These are phyloP conservation scores for Triticum dicoccoides DNA, from an alignment of 176 grass and related monocot genomes.

Conservation along the genomic window DNA sequence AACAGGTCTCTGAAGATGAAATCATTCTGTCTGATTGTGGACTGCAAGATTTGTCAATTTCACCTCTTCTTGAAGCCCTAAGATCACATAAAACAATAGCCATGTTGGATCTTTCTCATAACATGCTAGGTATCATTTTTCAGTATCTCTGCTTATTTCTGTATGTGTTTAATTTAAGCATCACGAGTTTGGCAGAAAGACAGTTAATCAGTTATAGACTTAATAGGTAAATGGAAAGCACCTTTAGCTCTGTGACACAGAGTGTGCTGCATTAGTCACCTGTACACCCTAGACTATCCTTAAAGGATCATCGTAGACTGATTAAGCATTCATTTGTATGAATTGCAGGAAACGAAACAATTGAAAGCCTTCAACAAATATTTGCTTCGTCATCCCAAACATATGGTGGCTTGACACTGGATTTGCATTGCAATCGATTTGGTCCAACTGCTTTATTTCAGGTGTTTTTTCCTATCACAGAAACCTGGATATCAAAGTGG, in stretches of 20 bases:
- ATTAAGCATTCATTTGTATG: conserved; percentile 20
- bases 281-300: not conserved
- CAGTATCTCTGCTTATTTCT: not conserved
- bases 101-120: conserved; percentile 94
- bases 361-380: conserved; percentile 91
- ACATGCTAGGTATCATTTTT: conserved; percentile 71
- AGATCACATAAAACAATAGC: conserved; percentile 83
- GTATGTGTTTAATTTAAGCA: not conserved
- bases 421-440: conserved; percentile 90
- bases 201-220: not conserved
- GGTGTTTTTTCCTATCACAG: conserved; percentile 38
- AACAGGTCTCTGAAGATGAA: conserved; percentile 96
- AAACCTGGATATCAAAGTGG: conserved; percentile 28
- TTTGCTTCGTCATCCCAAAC: conserved; percentile 85
- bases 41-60: conserved; percentile 74
- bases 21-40: conserved; percentile 86
- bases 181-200: not conserved
- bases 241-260: conserved; percentile 7
- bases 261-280: not conserved
- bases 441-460: conserved; percentile 98
- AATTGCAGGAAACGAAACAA: conserved; percentile 82
- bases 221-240: conserved; percentile 10
- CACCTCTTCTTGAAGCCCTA: conserved; percentile 78
- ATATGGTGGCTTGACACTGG: conserved; percentile 90
- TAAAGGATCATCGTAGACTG: not conserved